These are phyloP conservation scores for Hyphodiscus sp. DNA, from an alignment of 2,329 filamentous ascomycete genomes.

Conservation along the genomic window DNA sequence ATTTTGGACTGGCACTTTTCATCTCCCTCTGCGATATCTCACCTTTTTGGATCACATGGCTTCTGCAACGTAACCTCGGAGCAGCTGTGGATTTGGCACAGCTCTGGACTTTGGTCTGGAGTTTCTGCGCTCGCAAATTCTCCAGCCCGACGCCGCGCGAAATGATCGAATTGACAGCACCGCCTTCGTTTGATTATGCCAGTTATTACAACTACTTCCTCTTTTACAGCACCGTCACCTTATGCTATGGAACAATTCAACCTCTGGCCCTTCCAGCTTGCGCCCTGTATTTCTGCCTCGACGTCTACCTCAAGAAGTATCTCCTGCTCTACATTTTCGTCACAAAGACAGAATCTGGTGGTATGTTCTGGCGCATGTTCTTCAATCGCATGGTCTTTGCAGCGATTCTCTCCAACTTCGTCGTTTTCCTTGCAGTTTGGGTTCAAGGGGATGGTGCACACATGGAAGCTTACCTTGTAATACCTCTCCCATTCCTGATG, in stretches of 20 bases:
- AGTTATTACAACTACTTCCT: conserved; percentile 98
- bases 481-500: conserved; percentile 73
- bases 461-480: conserved; percentile 54
- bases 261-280: conserved; percentile 81
- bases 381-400: conserved; percentile 92
- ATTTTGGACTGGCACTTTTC: conserved; percentile 61
- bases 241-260: conserved; percentile 80
- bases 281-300: conserved; percentile 82
- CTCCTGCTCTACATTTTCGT: conserved; percentile 89
- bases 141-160: conserved; percentile 83
- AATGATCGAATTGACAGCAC: conserved; percentile 86
- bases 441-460: conserved; percentile 59
- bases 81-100: conserved; percentile 93
- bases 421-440: conserved; percentile 71
- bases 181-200: conserved; percentile 88
- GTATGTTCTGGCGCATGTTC: conserved; percentile 83
- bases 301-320: conserved; percentile 92
- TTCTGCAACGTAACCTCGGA: conserved; percentile 87
- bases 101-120: conserved; percentile 74
- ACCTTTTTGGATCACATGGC: conserved; percentile 89
- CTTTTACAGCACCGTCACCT: conserved; percentile 83
- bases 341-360: conserved; percentile 94
- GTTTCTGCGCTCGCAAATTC: conserved; percentile 80
- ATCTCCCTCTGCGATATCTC: conserved; percentile 74
- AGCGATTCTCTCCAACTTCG: conserved; percentile 67